Conservation (phyloP, 2,329 filamentous ascomycete genomes). For the Colletotrichum orchidophilum region DNA sequence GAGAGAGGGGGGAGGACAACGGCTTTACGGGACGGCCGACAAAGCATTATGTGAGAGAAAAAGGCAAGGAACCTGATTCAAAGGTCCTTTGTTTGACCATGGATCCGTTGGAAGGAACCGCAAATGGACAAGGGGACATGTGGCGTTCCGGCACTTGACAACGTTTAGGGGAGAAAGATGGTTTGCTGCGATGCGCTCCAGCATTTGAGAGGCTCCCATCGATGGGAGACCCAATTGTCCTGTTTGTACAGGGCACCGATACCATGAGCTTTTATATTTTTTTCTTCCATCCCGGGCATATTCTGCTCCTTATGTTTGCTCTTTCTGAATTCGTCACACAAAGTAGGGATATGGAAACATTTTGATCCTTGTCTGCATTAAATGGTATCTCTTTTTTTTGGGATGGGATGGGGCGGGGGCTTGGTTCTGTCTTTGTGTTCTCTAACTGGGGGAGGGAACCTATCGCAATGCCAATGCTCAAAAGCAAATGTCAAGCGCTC, state of each 20-base stretch:
- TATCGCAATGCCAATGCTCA: conserved; percentile 29
- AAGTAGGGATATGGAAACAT: background rate
- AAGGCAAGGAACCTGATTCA: background rate
- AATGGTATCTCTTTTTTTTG: conserved; percentile 2
- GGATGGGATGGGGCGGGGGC: background rate
- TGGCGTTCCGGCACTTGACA: background rate
- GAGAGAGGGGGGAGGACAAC: background rate
- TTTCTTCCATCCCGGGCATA: background rate
- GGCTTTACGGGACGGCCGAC: conserved; percentile 7
- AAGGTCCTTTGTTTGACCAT: too few relatives aligned
- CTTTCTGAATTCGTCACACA: background rate
- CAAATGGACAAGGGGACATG: background rate
- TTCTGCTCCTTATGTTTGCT: background rate
- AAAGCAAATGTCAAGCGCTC: background rate
- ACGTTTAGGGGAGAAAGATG: background rate
- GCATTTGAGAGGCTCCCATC: background rate
- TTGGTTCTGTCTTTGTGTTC: background rate
- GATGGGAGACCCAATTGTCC: background rate
- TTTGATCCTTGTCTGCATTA: background rate
- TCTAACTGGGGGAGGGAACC: conserved; percentile 2
- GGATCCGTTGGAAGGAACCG: background rate
- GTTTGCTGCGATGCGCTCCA: background rate
- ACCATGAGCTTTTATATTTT: conserved; percentile 18
- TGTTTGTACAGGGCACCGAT: background rate
- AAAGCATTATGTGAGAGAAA: conserved; percentile 3